Conservation (phyloP, 192 early-diverging fungal genomes). For the Coemansia sp. region DNA sequence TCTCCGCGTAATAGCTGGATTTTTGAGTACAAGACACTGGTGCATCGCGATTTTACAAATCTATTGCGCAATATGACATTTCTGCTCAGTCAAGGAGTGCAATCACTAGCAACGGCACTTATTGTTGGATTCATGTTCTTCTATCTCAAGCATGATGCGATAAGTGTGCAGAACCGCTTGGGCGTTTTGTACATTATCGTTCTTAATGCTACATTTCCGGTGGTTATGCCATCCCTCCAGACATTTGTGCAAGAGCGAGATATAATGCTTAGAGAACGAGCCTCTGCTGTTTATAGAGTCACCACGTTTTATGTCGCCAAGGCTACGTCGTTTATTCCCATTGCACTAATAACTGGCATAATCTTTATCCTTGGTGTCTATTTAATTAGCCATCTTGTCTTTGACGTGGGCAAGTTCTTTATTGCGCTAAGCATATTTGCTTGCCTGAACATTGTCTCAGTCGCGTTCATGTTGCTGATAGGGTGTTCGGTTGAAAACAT, state of each 20-base stretch:
- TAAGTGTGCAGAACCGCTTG: constrained; percentile 53
- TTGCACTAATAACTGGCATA: constrained; percentile 32
- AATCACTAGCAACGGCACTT: constrained; percentile 37
- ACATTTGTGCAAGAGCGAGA: constrained; percentile 50
- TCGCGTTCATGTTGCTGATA: constrained; percentile 49
- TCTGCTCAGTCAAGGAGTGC: constrained; percentile 35
- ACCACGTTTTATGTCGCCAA: constrained; percentile 65
- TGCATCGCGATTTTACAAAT: constrained; percentile 52
- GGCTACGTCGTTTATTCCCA: constrained; percentile 54
- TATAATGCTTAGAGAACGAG: constrained; percentile 65
- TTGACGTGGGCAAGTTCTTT: constrained; percentile 41
- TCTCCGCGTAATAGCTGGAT: constrained; percentile 44
- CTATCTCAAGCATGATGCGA: constrained; percentile 50
- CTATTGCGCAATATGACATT: constrained; percentile 42
- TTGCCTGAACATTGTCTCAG: constrained; percentile 41
- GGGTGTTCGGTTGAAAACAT: constrained; percentile 36
- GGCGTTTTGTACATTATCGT: constrained; percentile 51
- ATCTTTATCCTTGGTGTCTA: constrained; percentile 45
- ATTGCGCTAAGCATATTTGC: constrained; percentile 35
- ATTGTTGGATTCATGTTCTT: constrained; percentile 62
- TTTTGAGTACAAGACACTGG: constrained; percentile 49
- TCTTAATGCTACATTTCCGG: constrained; percentile 60
- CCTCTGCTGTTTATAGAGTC: constrained; percentile 61
- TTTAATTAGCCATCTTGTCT: constrained; percentile 45
- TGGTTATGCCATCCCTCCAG: constrained; percentile 57